A percentile compares a stretch with the other conserved stretches of the same genome.
Evolutionary conservation across 2,329 filamentous ascomycete genomes (phyloP).

Genomic region (Curvularia spicifera): DNA sequence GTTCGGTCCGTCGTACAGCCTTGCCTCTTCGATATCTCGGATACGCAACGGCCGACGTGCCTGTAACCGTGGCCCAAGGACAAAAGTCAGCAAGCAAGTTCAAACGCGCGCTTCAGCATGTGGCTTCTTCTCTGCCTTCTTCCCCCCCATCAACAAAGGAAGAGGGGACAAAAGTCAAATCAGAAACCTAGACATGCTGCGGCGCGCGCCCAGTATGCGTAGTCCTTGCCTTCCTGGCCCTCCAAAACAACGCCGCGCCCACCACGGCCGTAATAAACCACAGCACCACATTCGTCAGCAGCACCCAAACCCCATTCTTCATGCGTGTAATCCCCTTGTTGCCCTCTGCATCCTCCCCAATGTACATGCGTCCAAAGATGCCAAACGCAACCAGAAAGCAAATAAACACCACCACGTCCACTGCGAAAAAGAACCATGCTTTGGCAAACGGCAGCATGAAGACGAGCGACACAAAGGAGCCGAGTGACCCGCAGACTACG

Average conservation of each 20-base stretch:
- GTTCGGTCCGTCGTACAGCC: not conserved
- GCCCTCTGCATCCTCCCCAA: slow-evolving; percentile 70
- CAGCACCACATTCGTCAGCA: slow-evolving; percentile 74
- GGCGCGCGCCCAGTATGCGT: slow-evolving; percentile 26
- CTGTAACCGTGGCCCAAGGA: not conserved
- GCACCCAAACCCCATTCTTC: slow-evolving; percentile 87
- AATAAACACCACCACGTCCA: slow-evolving; percentile 73
- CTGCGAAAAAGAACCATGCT: slow-evolving; percentile 63
- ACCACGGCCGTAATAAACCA: slow-evolving; percentile 72
- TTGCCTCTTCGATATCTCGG: slow-evolving; percentile 1
- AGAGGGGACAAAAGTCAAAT: not conserved
- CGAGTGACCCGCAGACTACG: slow-evolving; percentile 35
- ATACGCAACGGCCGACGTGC: slow-evolving; percentile 6
- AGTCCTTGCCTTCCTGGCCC: slow-evolving; percentile 39
- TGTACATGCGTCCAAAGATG: slow-evolving; percentile 81
- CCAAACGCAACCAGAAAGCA: slow-evolving; percentile 85
- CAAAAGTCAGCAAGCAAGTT: slow-evolving; percentile 12
- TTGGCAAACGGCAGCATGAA: slow-evolving; percentile 68
- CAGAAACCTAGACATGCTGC: slow-evolving; percentile 31
- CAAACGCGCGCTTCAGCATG: not conserved
- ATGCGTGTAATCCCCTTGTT: slow-evolving; percentile 72
- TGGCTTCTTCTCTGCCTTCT: not conserved
- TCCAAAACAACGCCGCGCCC: slow-evolving; percentile 64
- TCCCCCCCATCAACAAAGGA: not conserved
- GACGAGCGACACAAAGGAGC: slow-evolving; percentile 52